Percentiles rank a stretch among this genome's conserved stretches.
phyloP scores from a whole-genome alignment of 116 monocot genomes.

The Thalassia testudinum region DNA sequence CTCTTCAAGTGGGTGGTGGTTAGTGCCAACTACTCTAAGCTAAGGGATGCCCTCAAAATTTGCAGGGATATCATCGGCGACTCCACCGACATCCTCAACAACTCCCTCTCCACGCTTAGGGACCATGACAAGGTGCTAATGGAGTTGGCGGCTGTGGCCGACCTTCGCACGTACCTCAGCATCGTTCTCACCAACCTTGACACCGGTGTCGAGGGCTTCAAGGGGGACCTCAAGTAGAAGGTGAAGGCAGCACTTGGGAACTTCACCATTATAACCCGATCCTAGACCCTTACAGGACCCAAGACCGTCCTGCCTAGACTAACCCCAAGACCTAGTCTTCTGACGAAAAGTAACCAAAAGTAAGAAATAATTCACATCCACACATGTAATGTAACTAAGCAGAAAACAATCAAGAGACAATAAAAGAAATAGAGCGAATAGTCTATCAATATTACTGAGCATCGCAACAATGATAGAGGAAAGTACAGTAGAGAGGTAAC shows the following conservation, averaged over 20 bases:
- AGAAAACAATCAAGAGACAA: too few species aligned
- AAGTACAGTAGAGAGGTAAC: too few species aligned
- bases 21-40: slow-evolving; percentile 22
- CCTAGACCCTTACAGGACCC: too few species aligned
- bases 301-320: too few species aligned
- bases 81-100: slow-evolving; percentile 23
- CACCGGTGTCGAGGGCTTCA: slow-evolving; percentile 61
- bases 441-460: too few species aligned
- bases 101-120: slow-evolving; percentile 9
- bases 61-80: slow-evolving; percentile 42
- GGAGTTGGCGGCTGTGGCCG: slow-evolving; percentile 21
- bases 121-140: slow-evolving; percentile 10
- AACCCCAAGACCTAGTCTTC: too few species aligned
- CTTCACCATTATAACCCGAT: slow-evolving; percentile 17
- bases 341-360: too few species aligned
- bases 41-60: slow-evolving; percentile 19
- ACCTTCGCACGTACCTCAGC: slow-evolving; percentile 36
- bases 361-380: too few species aligned
- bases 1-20: slow-evolving; percentile 2
- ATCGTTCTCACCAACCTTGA: slow-evolving; percentile 53
- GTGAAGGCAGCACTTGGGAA: slow-evolving; percentile 31
- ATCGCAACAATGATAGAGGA: too few species aligned
- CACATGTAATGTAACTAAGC: too few species aligned
- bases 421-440: too few species aligned
- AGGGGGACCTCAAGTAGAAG: slow-evolving; percentile 11